phyloP scores from a whole-genome alignment of 305 asterid genomes.

The Fraxinus sp. region DNA sequence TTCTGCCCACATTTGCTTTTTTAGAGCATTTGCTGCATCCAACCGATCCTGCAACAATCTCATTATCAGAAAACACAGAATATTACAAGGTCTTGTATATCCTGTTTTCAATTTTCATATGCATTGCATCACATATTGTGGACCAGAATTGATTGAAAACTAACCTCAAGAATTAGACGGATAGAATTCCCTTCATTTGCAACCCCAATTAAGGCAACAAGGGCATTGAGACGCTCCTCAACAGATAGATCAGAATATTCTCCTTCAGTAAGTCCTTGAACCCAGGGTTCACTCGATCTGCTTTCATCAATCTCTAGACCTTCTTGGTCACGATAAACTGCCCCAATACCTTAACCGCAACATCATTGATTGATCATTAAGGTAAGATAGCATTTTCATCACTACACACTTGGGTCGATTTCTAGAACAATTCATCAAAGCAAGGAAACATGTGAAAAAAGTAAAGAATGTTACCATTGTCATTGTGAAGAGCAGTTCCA shows the following conservation, averaged over 20 bases:
- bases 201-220: constrained; percentile 77
- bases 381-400: constrained; percentile 10
- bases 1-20: constrained; percentile 99
- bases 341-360: constrained; percentile 41
- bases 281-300: constrained; percentile 88
- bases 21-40: constrained; percentile 87
- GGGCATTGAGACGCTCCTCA: constrained; percentile 95
- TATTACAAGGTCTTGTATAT: constrained; percentile 3
- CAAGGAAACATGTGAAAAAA: constrained; percentile 17
- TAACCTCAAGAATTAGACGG: constrained; percentile 93
- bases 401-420: background rate
- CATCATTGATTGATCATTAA: constrained; percentile 22
- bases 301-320: constrained; percentile 89
- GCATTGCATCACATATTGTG: background rate
- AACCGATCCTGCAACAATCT: constrained; percentile 75
- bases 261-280: constrained; percentile 95
- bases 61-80: constrained; percentile 24
- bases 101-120: constrained; percentile 8
- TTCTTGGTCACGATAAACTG: constrained; percentile 45
- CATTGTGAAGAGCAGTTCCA: constrained; percentile 39
- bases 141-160: constrained; percentile 19
- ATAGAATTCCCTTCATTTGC: constrained; percentile 97
- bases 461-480: constrained; percentile 48
- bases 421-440: background rate
- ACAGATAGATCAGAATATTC: constrained; percentile 91